Percentiles rank a stretch among this genome's conserved stretches.
Evolutionary conservation across 768 basidiomycete genomes (phyloP).

Genomic region (Mycena amicta): DNA sequence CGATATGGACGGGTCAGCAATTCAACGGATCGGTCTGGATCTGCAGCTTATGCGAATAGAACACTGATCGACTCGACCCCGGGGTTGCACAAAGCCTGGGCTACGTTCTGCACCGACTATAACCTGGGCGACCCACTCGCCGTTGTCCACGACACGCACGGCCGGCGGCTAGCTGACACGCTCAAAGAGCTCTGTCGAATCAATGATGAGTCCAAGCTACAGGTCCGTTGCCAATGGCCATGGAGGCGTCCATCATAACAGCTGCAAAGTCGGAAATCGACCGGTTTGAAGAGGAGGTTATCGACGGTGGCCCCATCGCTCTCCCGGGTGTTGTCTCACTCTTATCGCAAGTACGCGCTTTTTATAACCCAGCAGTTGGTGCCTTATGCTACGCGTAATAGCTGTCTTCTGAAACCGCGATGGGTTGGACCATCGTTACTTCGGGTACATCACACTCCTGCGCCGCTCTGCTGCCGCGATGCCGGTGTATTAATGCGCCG

Average conservation of each 20-base stretch:
- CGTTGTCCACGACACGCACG: constrained; percentile 68
- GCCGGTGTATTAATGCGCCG: not conserved
- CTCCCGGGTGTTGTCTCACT: constrained; percentile 68
- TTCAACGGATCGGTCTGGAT: not conserved
- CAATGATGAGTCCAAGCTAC: constrained; percentile 54
- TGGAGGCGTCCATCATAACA: not conserved
- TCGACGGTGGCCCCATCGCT: constrained; percentile 59
- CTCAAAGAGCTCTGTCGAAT: constrained; percentile 70
- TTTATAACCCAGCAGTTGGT: not conserved
- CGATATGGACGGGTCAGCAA: constrained; percentile 35
- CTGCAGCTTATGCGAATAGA: constrained; percentile 35
- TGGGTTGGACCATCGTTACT: constrained; percentile 83
- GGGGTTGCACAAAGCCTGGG: constrained; percentile 80
- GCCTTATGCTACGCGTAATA: constrained; percentile 8
- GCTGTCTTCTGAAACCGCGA: constrained; percentile 33
- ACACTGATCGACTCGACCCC: constrained; percentile 84
- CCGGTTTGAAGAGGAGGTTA: constrained; percentile 79
- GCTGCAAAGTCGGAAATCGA: constrained; percentile 59
- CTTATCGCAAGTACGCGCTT: constrained; percentile 49
- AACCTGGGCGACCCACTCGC: constrained; percentile 46
- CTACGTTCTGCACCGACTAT: constrained; percentile 46
- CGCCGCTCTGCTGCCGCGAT: not conserved
- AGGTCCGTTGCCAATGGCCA: constrained; percentile 43
- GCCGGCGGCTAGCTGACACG: constrained; percentile 76
- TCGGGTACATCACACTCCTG: constrained; percentile 50